phyloP scores from a whole-genome alignment of 257 asterid genomes.

The Anisodus tanguticus region DNA sequence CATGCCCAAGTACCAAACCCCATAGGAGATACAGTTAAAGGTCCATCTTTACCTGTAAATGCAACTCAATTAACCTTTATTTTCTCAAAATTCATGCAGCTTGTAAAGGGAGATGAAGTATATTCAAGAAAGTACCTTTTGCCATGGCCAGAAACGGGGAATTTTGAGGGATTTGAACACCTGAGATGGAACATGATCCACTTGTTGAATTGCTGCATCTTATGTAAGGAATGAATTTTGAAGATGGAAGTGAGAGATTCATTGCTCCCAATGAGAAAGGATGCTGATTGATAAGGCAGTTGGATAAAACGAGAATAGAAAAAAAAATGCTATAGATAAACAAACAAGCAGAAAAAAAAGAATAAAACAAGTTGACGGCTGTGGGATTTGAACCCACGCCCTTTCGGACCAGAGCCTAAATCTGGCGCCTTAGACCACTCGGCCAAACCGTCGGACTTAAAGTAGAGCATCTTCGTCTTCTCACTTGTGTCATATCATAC shows the following conservation, averaged over 20 bases:
- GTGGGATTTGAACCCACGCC: conserved; percentile 99
- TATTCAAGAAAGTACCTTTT: conserved; percentile 54
- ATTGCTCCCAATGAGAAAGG: conserved; percentile 28
- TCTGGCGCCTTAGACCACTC: conserved; percentile 99
- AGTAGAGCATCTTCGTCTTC: no score
- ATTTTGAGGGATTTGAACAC: conserved; percentile 46
- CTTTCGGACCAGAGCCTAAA: conserved; percentile 99
- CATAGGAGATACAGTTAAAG: conserved; percentile 87
- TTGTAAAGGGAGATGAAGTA: background rate
- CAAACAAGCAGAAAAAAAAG: no score
- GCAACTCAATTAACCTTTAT: conserved; percentile 10
- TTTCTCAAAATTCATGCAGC: background rate
- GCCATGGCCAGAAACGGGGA: conserved; percentile 98
- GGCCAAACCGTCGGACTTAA: conserved; percentile 64
- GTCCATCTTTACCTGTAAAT: conserved; percentile 71
- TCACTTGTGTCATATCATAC: no score
- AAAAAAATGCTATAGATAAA: background rate
- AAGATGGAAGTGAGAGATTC: conserved; percentile 51
- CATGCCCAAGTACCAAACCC: conserved; percentile 99
- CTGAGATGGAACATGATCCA: conserved; percentile 34
- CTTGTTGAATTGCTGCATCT: conserved; percentile 46
- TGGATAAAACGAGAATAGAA: background rate
- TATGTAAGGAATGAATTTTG: conserved; percentile 41
- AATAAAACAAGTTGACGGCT: conserved; percentile 50
- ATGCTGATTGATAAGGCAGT: background rate